Base-by-base conservation (phyloP, 441 rosid species). In the Macaranga tanarius region DNA sequence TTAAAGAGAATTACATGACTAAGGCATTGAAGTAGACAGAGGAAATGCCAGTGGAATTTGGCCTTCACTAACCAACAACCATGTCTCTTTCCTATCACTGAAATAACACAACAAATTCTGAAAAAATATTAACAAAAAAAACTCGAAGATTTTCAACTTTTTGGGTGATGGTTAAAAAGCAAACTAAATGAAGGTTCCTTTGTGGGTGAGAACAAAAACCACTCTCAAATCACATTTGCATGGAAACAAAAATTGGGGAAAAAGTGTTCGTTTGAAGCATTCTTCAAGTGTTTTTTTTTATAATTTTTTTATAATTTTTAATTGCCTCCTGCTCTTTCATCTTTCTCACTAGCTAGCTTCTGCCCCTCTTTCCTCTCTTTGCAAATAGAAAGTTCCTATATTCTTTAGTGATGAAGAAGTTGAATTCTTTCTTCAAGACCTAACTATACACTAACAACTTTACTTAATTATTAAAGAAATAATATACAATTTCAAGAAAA, bases 41-140 rank as follows among this genome's bases (percentile, higher is more conserved):
- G 80, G 85, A 82, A 82, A 79, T 70, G 40, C 77, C 72, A 59
- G 62, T n/a, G 66, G 76, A 67, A 71, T 73, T 76, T 54, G 78
- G 78, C 10, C 54, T 42, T 45, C 75, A 66, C 81, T 55, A 74
- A 47, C 52, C 65, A 66, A 74, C 78, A 78, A 74, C 58, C 7
- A 54, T 20, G 71, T 73, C 75, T 20, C 78, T 60, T 73, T 78
- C 77, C 56, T 51, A 10, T 38, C 38, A 25, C 20, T 64, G 71
- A 64, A 73, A 10, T 63, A 22, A 58, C 20, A 61, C 13, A 38
- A 26, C 17, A 19, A 22, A 34, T 34, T 34, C 6, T 34, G 38
- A 34, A 34, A 4, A 4, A 4, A 4, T 3, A 4, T 34, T 34
- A 1, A 34, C 4, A 34, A 67, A 23, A 38, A 57, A 40, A 2